Evolutionary conservation across 306 rosid genomes (phyloP).

Genomic region (Trifolium pratense): DNA sequence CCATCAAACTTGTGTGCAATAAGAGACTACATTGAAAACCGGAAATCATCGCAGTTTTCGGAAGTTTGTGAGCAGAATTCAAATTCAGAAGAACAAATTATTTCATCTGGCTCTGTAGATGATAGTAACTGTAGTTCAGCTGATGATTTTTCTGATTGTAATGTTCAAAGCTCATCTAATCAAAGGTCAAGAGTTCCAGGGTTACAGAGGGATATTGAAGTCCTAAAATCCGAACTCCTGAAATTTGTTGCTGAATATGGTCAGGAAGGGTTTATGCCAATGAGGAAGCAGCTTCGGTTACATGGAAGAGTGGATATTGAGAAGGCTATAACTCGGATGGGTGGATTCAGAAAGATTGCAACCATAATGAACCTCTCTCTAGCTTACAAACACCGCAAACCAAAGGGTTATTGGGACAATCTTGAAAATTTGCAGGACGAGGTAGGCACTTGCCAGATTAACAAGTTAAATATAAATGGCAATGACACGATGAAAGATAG

Average conservation of each 20-base stretch:
- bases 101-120: conserved; percentile 40
- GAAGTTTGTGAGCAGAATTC: conserved; percentile 46
- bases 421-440: conserved; percentile 75
- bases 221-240: conserved; percentile 72
- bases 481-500: conserved; percentile 26
- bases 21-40: conserved; percentile 74
- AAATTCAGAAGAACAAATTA: conserved; percentile 44
- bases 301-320: conserved; percentile 86
- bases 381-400: conserved; percentile 87
- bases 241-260: conserved; percentile 80
- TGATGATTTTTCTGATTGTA: conserved; percentile 41
- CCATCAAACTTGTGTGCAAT: conserved; percentile 90
- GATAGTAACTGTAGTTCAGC: conserved; percentile 39
- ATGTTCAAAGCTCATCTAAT: conserved; percentile 46
- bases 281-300: conserved; percentile 89
- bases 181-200: conserved; percentile 81
- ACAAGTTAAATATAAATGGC: not conserved
- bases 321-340: conserved; percentile 89
- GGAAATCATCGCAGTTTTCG: conserved; percentile 38
- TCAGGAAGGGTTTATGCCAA: conserved; percentile 95
- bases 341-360: conserved; percentile 88
- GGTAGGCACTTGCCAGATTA: conserved; percentile 45
- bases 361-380: conserved; percentile 77
- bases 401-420: conserved; percentile 92
- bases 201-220: conserved; percentile 77